phyloP scores from a whole-genome alignment of 192 early-diverging fungal genomes.

The Allomyces arbusculus region DNA sequence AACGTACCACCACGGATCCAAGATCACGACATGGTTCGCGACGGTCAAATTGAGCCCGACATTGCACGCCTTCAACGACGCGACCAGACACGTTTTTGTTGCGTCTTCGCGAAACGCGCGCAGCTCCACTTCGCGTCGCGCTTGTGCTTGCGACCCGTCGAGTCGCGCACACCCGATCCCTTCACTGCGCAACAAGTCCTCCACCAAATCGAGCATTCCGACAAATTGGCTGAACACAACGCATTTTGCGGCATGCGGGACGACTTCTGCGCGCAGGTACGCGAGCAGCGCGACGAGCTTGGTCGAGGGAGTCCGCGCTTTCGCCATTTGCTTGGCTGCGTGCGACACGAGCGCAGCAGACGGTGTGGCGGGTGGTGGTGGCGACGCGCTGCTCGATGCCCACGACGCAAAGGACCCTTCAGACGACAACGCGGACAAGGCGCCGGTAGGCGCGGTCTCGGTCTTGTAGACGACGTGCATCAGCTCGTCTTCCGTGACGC shows the following conservation, averaged over 20 bases:
- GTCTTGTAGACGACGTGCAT: not conserved
- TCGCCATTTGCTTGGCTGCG: too few species aligned
- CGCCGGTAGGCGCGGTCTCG: too few species aligned
- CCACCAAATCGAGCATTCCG: slow-evolving; percentile 54
- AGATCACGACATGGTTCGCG: slow-evolving; percentile 46
- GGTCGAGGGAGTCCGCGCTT: too few species aligned
- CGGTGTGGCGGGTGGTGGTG: not conserved
- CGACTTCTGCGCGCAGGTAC: not conserved
- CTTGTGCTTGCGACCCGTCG: slow-evolving; percentile 54
- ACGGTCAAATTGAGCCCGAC: slow-evolving; percentile 54
- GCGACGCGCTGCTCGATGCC: not conserved
- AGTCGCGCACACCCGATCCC: slow-evolving; percentile 44
- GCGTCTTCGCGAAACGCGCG: slow-evolving; percentile 39
- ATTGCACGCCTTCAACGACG: slow-evolving; percentile 46
- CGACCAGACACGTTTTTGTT: slow-evolving; percentile 33
- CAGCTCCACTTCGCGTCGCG: slow-evolving; percentile 37
- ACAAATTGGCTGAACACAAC: slow-evolving; percentile 95
- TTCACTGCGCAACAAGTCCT: slow-evolving; percentile 24
- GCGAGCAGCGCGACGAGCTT: not conserved
- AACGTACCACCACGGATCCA: slow-evolving; percentile 44
- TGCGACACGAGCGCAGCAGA: too few species aligned
- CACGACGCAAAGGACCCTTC: not conserved
- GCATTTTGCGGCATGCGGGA: slow-evolving; percentile 26
- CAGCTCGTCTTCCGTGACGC: not conserved
- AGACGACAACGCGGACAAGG: not conserved